These are phyloP conservation scores for Litchi chinensis DNA, from an alignment of 345 rosid species.

Conservation along the genomic window DNA sequence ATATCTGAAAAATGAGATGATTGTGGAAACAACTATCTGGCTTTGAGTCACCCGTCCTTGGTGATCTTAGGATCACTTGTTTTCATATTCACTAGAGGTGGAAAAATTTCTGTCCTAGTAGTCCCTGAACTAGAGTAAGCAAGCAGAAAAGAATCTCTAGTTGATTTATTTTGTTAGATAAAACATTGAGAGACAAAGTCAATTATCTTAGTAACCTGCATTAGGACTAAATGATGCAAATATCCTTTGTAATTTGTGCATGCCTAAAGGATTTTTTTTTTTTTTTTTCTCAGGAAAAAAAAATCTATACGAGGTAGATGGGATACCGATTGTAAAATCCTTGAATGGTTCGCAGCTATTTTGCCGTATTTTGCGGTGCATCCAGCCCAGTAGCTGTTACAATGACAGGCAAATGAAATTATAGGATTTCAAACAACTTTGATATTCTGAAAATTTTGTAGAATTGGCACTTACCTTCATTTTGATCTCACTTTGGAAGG, in stretches of 20 bases:
- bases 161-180: neutral
- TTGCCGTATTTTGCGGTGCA: slow-evolving; percentile 60
- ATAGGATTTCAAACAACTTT: slow-evolving; percentile 20
- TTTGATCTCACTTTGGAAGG: slow-evolving; percentile 34
- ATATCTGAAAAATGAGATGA: slow-evolving; percentile 18
- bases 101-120: neutral
- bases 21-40: slow-evolving; percentile 4
- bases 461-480: slow-evolving; percentile 65
- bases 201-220: slow-evolving; percentile 3
- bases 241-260: neutral
- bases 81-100: neutral
- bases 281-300: slow-evolving; percentile 7
- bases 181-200: slow-evolving; percentile 2
- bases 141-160: neutral
- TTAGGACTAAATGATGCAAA: slow-evolving; percentile 4
- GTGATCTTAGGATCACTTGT: neutral
- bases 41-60: slow-evolving; percentile 4
- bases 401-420: slow-evolving; percentile 34
- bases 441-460: slow-evolving; percentile 24
- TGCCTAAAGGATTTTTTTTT: slow-evolving; percentile 12
- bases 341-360: slow-evolving; percentile 54
- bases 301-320: slow-evolving; percentile 26
- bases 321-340: slow-evolving; percentile 65
- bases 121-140: neutral
- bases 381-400: slow-evolving; percentile 84